Evolutionary conservation across 768 basidiomycete species (phyloP).

Genomic region (Boletus subparvulus): DNA sequence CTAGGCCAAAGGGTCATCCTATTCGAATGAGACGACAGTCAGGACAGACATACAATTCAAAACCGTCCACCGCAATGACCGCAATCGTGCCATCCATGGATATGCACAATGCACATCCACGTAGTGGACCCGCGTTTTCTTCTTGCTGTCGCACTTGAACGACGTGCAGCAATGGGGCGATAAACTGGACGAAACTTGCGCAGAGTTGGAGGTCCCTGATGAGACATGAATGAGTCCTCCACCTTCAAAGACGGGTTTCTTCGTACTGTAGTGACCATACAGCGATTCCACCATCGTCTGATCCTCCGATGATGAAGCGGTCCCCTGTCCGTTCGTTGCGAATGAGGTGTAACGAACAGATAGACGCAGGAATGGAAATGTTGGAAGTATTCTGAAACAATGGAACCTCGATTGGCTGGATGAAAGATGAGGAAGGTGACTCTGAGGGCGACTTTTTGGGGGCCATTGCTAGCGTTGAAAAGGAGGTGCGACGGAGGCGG

Average conservation of each 20-base stretch:
- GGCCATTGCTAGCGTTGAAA: constrained; percentile 35
- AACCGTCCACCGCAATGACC: constrained; percentile 68
- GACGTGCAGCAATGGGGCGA: constrained; percentile 58
- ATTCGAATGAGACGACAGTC: not conserved
- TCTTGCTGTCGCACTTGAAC: constrained; percentile 49
- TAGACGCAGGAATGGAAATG: constrained; percentile 45
- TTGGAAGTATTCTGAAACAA: constrained; percentile 43
- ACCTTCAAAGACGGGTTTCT: not conserved
- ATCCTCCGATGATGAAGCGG: constrained; percentile 67
- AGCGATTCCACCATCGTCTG: constrained; percentile 74
- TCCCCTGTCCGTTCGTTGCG: constrained; percentile 61
- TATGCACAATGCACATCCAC: constrained; percentile 69
- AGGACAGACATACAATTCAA: constrained; percentile 66
- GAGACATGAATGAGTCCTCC: not conserved
- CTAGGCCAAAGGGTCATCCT: constrained; percentile 38
- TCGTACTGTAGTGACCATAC: constrained; percentile 70
- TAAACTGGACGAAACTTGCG: constrained; percentile 74
- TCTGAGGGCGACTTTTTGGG: not conserved
- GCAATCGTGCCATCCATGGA: constrained; percentile 81
- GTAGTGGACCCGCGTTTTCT: constrained; percentile 53
- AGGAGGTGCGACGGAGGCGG: constrained; percentile 44
- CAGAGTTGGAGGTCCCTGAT: constrained; percentile 61
- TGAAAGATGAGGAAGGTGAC: constrained; percentile 1
- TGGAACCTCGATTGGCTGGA: not conserved
- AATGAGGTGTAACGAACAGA: constrained; percentile 48